A percentile compares a stretch with the other conserved stretches of the same genome.
These are phyloP conservation scores for Quercus agrifolia DNA, from an alignment of 306 rosid species.

Conservation along the genomic window DNA sequence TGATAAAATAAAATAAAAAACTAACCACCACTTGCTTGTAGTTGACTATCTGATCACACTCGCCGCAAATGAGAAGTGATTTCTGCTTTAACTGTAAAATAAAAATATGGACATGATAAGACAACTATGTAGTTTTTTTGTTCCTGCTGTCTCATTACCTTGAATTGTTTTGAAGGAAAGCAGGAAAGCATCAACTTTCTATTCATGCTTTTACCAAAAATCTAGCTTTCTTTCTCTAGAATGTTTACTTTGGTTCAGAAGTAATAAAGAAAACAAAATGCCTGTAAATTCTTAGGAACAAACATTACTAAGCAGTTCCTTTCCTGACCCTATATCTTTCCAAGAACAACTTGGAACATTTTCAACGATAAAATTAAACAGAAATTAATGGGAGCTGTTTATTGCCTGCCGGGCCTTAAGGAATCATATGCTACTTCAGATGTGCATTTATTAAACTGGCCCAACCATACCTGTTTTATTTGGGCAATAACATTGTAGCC, in stretches of 20 bases:
- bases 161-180: too few species aligned
- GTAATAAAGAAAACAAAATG: not conserved
- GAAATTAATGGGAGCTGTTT: not conserved
- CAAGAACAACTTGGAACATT: not conserved
- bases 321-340: not conserved
- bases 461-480: constrained; percentile 36
- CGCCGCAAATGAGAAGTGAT: constrained; percentile 45
- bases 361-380: not conserved
- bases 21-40: constrained; percentile 53
- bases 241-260: not conserved
- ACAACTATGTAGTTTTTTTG: not conserved
- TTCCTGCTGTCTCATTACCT: not conserved
- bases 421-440: not conserved
- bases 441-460: not conserved
- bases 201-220: not conserved
- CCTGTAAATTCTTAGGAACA: not conserved
- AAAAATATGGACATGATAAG: not conserved
- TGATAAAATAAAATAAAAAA: not conserved
- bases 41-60: constrained; percentile 41
- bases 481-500: constrained; percentile 45
- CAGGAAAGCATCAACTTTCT: too few species aligned
- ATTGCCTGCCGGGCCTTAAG: not conserved
- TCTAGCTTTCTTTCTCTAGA: not conserved
- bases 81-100: constrained; percentile 45
- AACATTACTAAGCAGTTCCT: not conserved